Conservation (phyloP, 2,329 filamentous ascomycete species). For the Chrysoporthe austroafricana region DNA sequence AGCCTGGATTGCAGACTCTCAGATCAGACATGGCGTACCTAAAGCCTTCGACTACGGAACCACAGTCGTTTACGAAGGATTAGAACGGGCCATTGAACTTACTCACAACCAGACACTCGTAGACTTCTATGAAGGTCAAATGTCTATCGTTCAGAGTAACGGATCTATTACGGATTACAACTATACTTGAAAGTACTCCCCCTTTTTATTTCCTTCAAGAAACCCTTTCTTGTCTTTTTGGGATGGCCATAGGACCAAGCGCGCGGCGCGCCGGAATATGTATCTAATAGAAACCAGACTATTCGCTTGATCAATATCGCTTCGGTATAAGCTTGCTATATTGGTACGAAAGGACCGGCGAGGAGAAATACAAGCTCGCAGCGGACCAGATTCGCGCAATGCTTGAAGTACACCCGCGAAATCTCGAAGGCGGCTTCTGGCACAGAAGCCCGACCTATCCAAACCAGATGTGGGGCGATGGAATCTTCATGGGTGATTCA, state of each 20-base stretch:
- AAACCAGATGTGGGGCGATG: conserved; percentile 51
- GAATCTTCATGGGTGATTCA: conserved; percentile 45
- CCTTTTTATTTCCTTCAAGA: neutral
- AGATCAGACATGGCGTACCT: conserved; percentile 37
- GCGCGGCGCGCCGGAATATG: neutral
- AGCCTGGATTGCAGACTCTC: conserved; percentile 42
- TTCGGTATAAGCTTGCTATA: conserved; percentile 45
- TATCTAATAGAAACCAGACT: neutral
- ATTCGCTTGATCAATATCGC: conserved; percentile 46
- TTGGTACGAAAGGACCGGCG: conserved; percentile 41
- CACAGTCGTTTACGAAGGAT: conserved; percentile 42
- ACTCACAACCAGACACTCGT: conserved; percentile 42
- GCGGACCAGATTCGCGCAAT: conserved; percentile 43
- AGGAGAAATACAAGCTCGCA: conserved; percentile 44
- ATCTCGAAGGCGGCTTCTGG: conserved; percentile 47
- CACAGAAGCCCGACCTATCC: conserved; percentile 44
- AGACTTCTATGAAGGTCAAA: conserved; percentile 39
- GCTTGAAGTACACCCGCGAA: conserved; percentile 45
- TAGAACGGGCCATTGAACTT: conserved; percentile 42
- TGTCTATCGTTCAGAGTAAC: conserved; percentile 43
- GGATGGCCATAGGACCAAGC: neutral
- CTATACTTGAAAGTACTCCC: conserved; percentile 36
- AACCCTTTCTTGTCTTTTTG: too few species aligned
- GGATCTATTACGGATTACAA: conserved; percentile 46
- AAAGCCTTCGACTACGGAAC: conserved; percentile 42